Base-by-base conservation (phyloP, 768 basidiomycete genomes). In the Bullera alba region DNA sequence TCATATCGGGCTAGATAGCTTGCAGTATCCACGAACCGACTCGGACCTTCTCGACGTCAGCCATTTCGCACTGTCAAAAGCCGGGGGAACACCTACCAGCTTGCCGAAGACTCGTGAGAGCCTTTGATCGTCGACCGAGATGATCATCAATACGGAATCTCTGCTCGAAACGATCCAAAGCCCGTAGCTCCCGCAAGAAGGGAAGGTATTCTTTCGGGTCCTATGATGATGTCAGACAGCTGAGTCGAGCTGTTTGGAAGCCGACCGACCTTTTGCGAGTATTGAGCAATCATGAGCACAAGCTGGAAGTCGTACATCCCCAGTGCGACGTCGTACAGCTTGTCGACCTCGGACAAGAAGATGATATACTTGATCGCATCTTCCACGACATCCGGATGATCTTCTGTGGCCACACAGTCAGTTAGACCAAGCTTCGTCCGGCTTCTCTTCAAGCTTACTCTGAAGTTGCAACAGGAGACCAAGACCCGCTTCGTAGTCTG, bases 281-380 rank as follows among this genome's bases (percentile, higher is more conserved):
- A 85, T 67, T 97, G 95, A 0, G 95, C 92, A 35, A 99, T 81
- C 84, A 97, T 84, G 21, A 97, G 76, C 5, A 96, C 93, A 16
- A 99, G 76, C 25, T 87, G 83, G 75, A 97, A 97, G 73, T 99
- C 91, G 66, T 99, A 99, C 91, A 97, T 97, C 17, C 95, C 95
- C 27, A 99, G 79, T 1, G 95, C 95, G 10, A 87, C 86, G 69
- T 97, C 83, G 74, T 93, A 97, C 3, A 99, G 78, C 38, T 78
- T 78, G 61, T 97, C 82, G 0, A 90, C 90, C 59, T 97, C 89
- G 17, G 90, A 88, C 27, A 99, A 80, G 78, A 97, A 99, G 70
- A 97, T 96, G 69, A 97, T 85, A 66, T 97, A 99, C 68, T 92
- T 96, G 63, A 97, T 86, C 5, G 95, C 95, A 51, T 96, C 92